Conservation (phyloP, 2,329 filamentous ascomycete species). For the Colletotrichum aenigma region DNA sequence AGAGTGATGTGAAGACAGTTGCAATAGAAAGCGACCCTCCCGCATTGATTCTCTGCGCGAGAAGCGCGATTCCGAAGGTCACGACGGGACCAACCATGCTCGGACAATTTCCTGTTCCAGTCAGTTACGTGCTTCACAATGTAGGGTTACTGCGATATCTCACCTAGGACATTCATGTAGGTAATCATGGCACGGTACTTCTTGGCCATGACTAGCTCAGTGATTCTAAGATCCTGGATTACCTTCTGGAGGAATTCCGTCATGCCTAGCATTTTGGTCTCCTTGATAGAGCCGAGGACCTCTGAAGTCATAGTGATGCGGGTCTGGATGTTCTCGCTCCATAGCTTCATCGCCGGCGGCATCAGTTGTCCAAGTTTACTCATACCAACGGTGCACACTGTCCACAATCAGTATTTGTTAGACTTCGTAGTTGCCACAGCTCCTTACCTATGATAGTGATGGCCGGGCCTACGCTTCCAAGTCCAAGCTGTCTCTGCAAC, state of each 20-base stretch:
- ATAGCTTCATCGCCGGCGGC: constrained; percentile 29
- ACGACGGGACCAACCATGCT: constrained; percentile 18
- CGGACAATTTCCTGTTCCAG: constrained; percentile 12
- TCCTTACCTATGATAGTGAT: constrained; percentile 30
- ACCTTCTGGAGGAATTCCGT: constrained; percentile 17
- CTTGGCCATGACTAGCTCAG: constrained; percentile 24
- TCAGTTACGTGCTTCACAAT: neutral
- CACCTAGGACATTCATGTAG: constrained; percentile 13
- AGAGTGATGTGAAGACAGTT: constrained; percentile 26
- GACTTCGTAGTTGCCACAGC: neutral
- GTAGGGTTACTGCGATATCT: neutral
- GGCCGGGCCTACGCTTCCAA: constrained; percentile 35
- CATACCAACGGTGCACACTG: constrained; percentile 28
- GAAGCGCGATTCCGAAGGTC: constrained; percentile 26
- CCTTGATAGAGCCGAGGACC: constrained; percentile 33
- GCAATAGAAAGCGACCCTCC: neutral
- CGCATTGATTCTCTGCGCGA: neutral
- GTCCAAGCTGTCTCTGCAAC: constrained; percentile 33
- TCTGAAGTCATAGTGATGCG: constrained; percentile 29
- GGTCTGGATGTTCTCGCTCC: constrained; percentile 32
- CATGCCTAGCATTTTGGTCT: constrained; percentile 35
- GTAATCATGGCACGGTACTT: constrained; percentile 20
- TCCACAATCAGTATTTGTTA: neutral
- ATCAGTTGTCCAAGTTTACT: constrained; percentile 26
- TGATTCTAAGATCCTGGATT: constrained; percentile 22